A percentile compares a stretch with the other conserved stretches of the same genome.
phyloP scores from a whole-genome alignment of 2,329 filamentous ascomycete species.

The Rhexocercosporidium sp. region DNA sequence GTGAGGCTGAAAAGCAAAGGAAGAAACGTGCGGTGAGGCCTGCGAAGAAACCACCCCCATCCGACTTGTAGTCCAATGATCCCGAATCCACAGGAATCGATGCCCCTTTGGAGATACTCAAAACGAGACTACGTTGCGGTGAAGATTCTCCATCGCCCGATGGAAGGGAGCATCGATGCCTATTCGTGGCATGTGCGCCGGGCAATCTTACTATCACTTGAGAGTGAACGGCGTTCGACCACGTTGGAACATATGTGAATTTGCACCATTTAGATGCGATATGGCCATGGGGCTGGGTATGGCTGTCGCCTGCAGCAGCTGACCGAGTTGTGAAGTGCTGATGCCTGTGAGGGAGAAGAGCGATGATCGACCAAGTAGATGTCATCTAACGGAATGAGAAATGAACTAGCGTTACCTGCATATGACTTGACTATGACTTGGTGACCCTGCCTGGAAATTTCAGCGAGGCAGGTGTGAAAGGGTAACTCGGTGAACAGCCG shows the following conservation, averaged over 20 bases:
- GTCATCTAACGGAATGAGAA: not conserved
- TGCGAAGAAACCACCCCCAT: not conserved
- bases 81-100: not conserved
- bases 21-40: not conserved
- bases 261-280: constrained; percentile 29
- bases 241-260: constrained; percentile 19
- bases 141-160: constrained; percentile 14
- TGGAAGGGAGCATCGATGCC: not conserved
- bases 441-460: constrained; percentile 18
- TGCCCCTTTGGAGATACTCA: not conserved
- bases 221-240: not conserved
- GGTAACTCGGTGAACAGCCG: constrained; percentile 27
- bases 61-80: not conserved
- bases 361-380: constrained; percentile 4
- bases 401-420: constrained; percentile 21
- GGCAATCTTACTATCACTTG: constrained; percentile 15
- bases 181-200: constrained; percentile 9
- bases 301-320: constrained; percentile 8
- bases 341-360: constrained; percentile 7
- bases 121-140: constrained; percentile 5
- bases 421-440: constrained; percentile 23
- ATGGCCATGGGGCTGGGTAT: constrained; percentile 21
- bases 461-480: constrained; percentile 21
- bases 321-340: not conserved
- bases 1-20: not conserved